A percentile compares a stretch with the other conserved stretches of the same genome.
phyloP scores from a whole-genome alignment of 176 grass and related monocot species.

The Avena sativa region DNA sequence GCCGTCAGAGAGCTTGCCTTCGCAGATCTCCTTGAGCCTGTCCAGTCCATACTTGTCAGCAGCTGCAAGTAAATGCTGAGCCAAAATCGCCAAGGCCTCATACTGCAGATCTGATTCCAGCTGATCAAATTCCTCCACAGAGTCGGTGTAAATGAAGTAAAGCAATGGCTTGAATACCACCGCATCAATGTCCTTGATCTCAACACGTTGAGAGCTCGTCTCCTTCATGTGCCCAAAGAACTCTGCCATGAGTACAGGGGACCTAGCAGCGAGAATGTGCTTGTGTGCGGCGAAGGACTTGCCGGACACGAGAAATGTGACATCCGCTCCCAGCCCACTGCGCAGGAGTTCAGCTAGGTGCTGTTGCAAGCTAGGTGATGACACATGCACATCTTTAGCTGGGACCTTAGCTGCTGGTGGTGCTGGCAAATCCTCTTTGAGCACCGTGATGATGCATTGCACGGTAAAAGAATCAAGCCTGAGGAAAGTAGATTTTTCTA shows the following conservation, averaged over 20 bases:
- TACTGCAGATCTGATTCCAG: neutral
- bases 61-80: slow-evolving; percentile 43
- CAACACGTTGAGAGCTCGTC: neutral
- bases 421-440: slow-evolving; percentile 20
- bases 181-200: slow-evolving; percentile 45
- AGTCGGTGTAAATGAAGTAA: slow-evolving; percentile 55
- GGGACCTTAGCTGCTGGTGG: neutral
- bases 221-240: slow-evolving; percentile 52
- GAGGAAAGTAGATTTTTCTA: neutral
- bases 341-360: neutral
- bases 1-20: slow-evolving; percentile 15
- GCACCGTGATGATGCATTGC: neutral
- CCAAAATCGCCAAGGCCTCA: neutral
- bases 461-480: slow-evolving; percentile 29
- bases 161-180: slow-evolving; percentile 53
- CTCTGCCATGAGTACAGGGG: slow-evolving; percentile 42
- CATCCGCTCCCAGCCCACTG: neutral
- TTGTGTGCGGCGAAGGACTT: neutral
- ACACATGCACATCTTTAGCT: neutral
- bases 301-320: neutral
- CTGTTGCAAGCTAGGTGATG: neutral
- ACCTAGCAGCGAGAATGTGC: slow-evolving; percentile 18
- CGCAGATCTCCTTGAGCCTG: slow-evolving; percentile 29
- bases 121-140: neutral
- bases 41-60: slow-evolving; percentile 46